These are phyloP conservation scores for Debaryomyces psychrophilus DNA, from an alignment of 1,139 yeast species.

Conservation along the genomic window DNA sequence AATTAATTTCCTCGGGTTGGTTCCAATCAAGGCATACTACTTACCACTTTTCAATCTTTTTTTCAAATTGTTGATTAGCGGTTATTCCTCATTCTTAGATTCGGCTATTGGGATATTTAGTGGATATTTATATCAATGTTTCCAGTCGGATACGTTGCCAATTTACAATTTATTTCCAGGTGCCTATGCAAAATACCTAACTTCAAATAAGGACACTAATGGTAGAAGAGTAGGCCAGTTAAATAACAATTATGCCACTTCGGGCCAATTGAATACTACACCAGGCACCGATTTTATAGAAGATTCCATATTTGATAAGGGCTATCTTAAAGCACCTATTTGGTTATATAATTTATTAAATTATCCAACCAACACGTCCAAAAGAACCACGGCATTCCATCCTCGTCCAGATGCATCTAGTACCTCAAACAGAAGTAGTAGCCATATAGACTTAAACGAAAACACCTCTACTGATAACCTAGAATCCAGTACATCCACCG, in stretches of 20 bases:
- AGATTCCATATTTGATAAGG: constrained; percentile 45
- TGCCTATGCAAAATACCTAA: constrained; percentile 36
- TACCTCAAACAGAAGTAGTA: background rate
- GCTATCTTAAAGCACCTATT: constrained; percentile 47
- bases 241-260: constrained; percentile 12
- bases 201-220: constrained; percentile 12
- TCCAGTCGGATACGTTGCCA: constrained; percentile 57
- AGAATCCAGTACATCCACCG: constrained; percentile 10
- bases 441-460: background rate
- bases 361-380: constrained; percentile 33
- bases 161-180: constrained; percentile 48
- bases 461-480: constrained; percentile 4
- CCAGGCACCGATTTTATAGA: constrained; percentile 25
- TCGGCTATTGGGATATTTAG: constrained; percentile 53
- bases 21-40: constrained; percentile 61
- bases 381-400: constrained; percentile 36
- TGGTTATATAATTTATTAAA: constrained; percentile 37
- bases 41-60: constrained; percentile 59
- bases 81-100: constrained; percentile 41
- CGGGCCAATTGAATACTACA: constrained; percentile 10
- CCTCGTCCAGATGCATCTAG: constrained; percentile 9
- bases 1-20: constrained; percentile 54
- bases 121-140: constrained; percentile 62
- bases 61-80: constrained; percentile 49
- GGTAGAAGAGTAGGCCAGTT: constrained; percentile 41